Base-by-base conservation (phyloP, 352 stramenopile species). In the Globisporangium acanthophoron region DNA sequence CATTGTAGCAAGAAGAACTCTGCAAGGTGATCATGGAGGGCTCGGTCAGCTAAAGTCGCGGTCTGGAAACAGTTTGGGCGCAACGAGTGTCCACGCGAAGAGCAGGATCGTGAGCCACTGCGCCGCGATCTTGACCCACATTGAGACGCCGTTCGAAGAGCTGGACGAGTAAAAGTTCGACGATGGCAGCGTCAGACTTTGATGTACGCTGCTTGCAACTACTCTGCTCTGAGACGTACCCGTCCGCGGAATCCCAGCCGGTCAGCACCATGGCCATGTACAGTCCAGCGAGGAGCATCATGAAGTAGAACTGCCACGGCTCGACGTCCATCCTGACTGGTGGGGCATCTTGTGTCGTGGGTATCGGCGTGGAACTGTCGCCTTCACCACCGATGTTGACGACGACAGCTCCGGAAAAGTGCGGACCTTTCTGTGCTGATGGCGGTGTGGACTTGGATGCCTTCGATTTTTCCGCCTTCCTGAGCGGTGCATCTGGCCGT, bases 221-320 rank as follows among this genome's bases (percentile, higher is more conserved):
- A 59, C 37, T 31, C 16, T 13, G 29, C 39, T 3, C 9, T 21
- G 27, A 13, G 20, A 51, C 85, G 44, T 76, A 82, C 61, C 70
- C 74, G 54, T 92, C 62, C 24, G 92, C 86, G 3, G 86, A 89
- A 51, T 96, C 89, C 94, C 95, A 99, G 65, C 96, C 88, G 11
- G 94, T 98, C 45, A 99, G 79, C 35, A 95, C 85, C 93, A 98
- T 98, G 2, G 89, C 74, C 84, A 96, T 96, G 85, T 96, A 98
- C 51, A 97, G 87, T 31, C 78, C 88, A 9, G 96, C 80, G 40
- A 97, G 68, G 43, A 82, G 80, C 66, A 98, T 89, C 73, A 98
- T 93, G 44, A 86, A 70, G 67, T 98, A 97, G 56, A 98, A 94
- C 67, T 97, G 96, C 92, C 92, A 98, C 18, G 84, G 88, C 56